Evolutionary conservation across 345 rosid species (phyloP).

Genomic region (Psidium friedrichsthalianum): DNA sequence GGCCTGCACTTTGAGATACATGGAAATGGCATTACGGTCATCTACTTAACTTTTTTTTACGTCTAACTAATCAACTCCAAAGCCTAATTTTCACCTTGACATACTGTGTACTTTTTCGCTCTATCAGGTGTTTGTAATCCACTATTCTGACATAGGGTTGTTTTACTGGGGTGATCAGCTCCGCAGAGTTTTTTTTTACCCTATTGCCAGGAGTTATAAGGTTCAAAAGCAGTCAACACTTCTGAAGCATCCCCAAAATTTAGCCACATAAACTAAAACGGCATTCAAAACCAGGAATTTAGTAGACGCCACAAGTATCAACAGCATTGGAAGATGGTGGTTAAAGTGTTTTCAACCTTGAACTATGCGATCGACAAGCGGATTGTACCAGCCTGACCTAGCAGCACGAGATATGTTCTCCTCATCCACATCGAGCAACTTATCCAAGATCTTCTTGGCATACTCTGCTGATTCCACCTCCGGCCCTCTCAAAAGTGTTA

Average conservation of each 20-base stretch:
- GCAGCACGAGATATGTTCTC: conserved; percentile 47
- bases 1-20: not conserved
- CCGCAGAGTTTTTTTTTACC: not conserved
- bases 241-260: not conserved
- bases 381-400: conserved; percentile 52
- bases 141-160: not conserved
- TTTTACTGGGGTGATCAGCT: not conserved
- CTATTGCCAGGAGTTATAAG: not conserved
- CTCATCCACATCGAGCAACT: conserved; percentile 47
- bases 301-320: not conserved
- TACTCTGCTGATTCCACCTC: conserved; percentile 35
- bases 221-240: not conserved
- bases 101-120: not conserved
- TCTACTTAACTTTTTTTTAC: not conserved
- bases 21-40: not conserved
- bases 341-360: conserved; percentile 25
- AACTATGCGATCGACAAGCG: conserved; percentile 38
- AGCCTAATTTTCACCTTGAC: not conserved
- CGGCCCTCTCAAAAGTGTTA: conserved; percentile 42
- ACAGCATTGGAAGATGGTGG: not conserved
- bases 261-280: not conserved
- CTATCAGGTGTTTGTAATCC: not conserved
- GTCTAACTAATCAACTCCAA: not conserved
- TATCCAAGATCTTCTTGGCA: conserved; percentile 36
- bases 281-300: not conserved